Conservation (phyloP, 1,284 basidiomycete genomes). For the Cryptococcus amylolentus region DNA sequence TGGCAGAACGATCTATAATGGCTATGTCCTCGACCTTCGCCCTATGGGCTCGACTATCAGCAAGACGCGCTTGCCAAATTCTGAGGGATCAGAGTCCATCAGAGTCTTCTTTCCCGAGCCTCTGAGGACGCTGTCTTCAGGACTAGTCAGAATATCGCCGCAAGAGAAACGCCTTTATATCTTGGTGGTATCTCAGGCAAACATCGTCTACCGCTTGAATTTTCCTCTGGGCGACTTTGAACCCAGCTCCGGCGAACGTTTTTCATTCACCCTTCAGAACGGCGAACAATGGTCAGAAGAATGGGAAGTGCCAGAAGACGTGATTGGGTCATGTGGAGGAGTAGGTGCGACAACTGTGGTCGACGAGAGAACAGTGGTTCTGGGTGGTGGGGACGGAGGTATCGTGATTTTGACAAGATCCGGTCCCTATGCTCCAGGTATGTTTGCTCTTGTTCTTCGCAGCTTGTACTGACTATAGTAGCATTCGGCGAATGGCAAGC, state of each 20-base stretch:
- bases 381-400: constrained; percentile 65
- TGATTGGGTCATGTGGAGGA: constrained; percentile 24
- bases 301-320: constrained; percentile 33
- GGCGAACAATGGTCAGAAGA: constrained; percentile 44
- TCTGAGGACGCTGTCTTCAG: constrained; percentile 56
- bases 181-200: constrained; percentile 63
- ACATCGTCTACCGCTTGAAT: constrained; percentile 71
- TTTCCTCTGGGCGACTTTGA: constrained; percentile 53
- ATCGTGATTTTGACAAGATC: constrained; percentile 63
- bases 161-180: constrained; percentile 65
- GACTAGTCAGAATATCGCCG: constrained; percentile 56
- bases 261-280: constrained; percentile 26
- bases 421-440: constrained; percentile 24
- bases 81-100: constrained; percentile 55
- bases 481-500: constrained; percentile 30
- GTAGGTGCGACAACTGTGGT: constrained; percentile 62
- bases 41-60: constrained; percentile 56
- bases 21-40: constrained; percentile 69
- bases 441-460: background rate
- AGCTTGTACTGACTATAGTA: constrained; percentile 1
- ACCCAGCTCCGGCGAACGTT: constrained; percentile 21
- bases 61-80: constrained; percentile 35
- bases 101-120: constrained; percentile 72
- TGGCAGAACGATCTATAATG: constrained; percentile 69
- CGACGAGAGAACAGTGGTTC: constrained; percentile 63